A percentile compares a stretch with the other conserved stretches of the same genome.
Conservation (phyloP, 805 yeast species). For the Yarrowia sp. region DNA sequence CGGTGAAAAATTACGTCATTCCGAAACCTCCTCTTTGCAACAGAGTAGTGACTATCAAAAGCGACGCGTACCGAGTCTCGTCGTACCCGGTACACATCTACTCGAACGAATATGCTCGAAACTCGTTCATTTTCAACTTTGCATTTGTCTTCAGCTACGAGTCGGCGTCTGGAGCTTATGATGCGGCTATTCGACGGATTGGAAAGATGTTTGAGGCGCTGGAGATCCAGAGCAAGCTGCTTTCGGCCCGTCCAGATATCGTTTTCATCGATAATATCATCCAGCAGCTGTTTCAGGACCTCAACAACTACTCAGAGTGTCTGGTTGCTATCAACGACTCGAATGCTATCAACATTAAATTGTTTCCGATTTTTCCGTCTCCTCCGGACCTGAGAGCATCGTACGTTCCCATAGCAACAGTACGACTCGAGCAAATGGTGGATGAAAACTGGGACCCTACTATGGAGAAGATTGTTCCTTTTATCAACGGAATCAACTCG, state of each 20-base stretch:
- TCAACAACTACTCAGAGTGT: conserved; percentile 94
- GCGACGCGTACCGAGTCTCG: conserved; percentile 65
- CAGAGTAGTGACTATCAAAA: conserved; percentile 68
- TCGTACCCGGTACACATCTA: conserved; percentile 88
- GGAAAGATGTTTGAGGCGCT: conserved; percentile 86
- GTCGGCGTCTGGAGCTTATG: conserved; percentile 66
- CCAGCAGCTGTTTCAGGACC: conserved; percentile 88
- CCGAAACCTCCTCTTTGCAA: conserved; percentile 93
- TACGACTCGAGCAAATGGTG: conserved; percentile 64
- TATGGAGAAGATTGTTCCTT: conserved; percentile 81
- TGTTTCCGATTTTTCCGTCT: conserved; percentile 84
- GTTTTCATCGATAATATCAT: conserved; percentile 63
- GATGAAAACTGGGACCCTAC: conserved; percentile 98
- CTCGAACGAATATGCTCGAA: conserved; percentile 75
- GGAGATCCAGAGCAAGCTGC: conserved; percentile 80
- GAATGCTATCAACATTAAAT: conserved; percentile 85
- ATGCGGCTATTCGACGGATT: conserved; percentile 75
- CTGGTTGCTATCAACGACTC: conserved; percentile 88
- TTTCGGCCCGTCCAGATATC: conserved; percentile 52
- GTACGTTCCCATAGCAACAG: conserved; percentile 92
- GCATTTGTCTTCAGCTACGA: conserved; percentile 86
- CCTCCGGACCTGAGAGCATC: conserved; percentile 72
- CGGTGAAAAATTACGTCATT: conserved; percentile 83
- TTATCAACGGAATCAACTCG: conserved; percentile 84
- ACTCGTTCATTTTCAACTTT: conserved; percentile 88